Evolutionary conservation across 179 eudicot genomes (phyloP), one percentile per base, ranked within the genome.

Genomic region (Dionaea muscipula): DNA sequence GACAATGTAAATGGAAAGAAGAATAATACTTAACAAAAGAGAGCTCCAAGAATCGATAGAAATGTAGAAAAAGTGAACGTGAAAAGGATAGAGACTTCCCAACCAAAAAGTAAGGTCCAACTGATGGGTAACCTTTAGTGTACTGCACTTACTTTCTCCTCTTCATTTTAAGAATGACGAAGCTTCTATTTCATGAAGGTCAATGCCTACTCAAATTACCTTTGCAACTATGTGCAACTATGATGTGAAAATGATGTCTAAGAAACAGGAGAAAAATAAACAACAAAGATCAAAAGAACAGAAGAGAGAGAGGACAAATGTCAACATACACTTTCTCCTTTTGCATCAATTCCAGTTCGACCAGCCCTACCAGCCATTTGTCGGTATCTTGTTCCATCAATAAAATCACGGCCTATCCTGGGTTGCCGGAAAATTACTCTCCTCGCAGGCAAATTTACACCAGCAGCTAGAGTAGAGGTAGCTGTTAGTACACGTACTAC

Each of bases 301-400:
- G 47, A 19, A 43, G 17, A 5, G 10, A 19, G 11, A 10, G 6
- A 19, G 47, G 11, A 43, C 10, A 43, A 43, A 43, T 43, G 48
- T 24, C 35, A 54, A 64, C 96, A 35, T 89, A 93, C 99, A 78
- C 99, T 88, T 80, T 93, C 99, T 67, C 99, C 96, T 69, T 93
- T 89, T 33, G 83, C 94, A 59, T 93, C 99, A 65, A 93, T 93
- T 68, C 99, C 99, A 49, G 99, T 93, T 40, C 99, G 94, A 62
- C 99, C 99, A 61, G 96, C 99, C 62, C 99, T 80, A 65, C 99
- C 99, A 62, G 99, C 76, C 99, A 93, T 93, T 75, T 88, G 99
- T 56, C 62, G 78, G 67, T 93, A 93, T 72, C 94, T 73, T 63
- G 90, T 93, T 40, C 95, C 96, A 67, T 93, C 99, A 63, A 93